These are phyloP conservation scores for Straminergon stramineum DNA, from an alignment of 225 moss, liverwort and hornwort species.

Conservation along the genomic window DNA sequence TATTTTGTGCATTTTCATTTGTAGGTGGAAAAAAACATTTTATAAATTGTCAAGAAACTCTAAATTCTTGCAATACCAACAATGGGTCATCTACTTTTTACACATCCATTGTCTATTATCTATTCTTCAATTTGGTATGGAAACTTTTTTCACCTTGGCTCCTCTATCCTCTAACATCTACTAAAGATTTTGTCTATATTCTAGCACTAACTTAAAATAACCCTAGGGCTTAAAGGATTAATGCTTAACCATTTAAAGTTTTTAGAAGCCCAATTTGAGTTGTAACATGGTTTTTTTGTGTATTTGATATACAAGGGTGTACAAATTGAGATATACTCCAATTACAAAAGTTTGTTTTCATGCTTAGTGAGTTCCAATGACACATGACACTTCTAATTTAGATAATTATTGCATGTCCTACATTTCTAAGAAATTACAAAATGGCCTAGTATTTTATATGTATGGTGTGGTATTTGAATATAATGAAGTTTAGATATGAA, in stretches of 20 bases:
- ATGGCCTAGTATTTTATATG: background rate
- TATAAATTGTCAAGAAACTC: background rate
- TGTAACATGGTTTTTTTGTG: background rate
- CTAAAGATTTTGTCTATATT: too few relatives aligned
- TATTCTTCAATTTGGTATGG: too few relatives aligned
- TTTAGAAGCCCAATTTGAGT: background rate
- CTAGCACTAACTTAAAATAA: too few relatives aligned
- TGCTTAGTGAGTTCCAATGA: background rate
- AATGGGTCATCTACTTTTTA: background rate
- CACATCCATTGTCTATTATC: background rate
- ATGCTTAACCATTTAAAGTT: background rate
- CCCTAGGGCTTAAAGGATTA: too few relatives aligned
- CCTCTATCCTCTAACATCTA: too few relatives aligned
- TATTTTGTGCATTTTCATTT: too few relatives aligned
- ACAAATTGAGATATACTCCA: background rate
- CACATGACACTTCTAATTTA: background rate
- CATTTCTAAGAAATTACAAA: background rate
- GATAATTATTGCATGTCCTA: background rate
- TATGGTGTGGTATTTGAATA: background rate
- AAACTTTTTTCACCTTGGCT: too few relatives aligned
- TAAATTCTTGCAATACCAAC: background rate
- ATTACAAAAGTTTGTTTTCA: background rate
- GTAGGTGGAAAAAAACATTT: background rate
- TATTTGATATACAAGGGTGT: background rate
- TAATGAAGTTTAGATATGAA: background rate